Base-by-base conservation (phyloP, 2,329 filamentous ascomycete species). In the Fusarium caatingaense region DNA sequence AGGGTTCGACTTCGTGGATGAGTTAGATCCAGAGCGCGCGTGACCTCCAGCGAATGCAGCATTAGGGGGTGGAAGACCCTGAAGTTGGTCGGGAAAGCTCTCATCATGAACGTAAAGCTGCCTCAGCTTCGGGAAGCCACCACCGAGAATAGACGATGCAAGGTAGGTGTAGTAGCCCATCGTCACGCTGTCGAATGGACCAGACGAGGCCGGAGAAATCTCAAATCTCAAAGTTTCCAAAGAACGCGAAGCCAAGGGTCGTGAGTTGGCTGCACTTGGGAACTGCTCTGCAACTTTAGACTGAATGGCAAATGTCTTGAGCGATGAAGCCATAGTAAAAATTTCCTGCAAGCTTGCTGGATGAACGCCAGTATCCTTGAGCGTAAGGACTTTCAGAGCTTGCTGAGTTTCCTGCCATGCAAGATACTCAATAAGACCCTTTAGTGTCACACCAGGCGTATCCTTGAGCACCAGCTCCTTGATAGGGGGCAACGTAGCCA, bases 91-190 rank as follows among this genome's bases (percentile, higher is more conserved):
- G 3, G 94, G 90, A 77, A 98, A 97, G 51, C 88, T 85, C 27
- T 91, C 88, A 74, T 98, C 94, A 53, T 93, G 91, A 20, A 98
- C 95, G 77, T 97, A 98, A 10, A 98, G 87, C 23, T 90, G 88
- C 37, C 86, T 86, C 11, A 98, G 85, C 37, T 86, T 87, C 2
- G 94, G 93, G 10, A 98, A 85, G 10, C 89, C 87, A 66, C 91
- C 91, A 18, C 89, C 87, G 64, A 96, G 88, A 32, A 98, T 87
- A 0, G 93, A 97, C n/a, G 88, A 88, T 27, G 93, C 90, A 21
- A 98, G 88, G 79, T 97, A 97, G 65, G 89, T 88, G 80, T 98
- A 97, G 82, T 97, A 97, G 20, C 86, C 86, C 12, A 83, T 80
- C 1, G 86, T 86, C 25, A 86, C 82, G 65, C 80, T 84, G 11